phyloP scores from a whole-genome alignment of 2,329 filamentous ascomycete genomes.

The Talaromyces sp. region DNA sequence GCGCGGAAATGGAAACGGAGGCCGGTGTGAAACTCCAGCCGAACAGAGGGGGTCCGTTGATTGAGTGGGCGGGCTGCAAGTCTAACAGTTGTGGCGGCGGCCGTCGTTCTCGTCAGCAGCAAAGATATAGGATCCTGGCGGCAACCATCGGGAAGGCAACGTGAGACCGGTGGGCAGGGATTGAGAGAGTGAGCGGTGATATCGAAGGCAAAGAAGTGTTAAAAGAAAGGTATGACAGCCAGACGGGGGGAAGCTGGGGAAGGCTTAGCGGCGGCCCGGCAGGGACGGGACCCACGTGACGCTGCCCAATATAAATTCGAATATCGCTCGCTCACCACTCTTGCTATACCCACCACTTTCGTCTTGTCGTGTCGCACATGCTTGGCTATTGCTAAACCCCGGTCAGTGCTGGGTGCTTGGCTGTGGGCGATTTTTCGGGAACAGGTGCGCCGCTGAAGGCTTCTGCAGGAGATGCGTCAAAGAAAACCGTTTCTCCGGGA shows the following conservation, averaged over 20 bases:
- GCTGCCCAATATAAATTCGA: not conserved
- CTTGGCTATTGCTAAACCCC: not conserved
- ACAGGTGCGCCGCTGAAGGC: not conserved
- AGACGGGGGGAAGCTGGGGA: not conserved
- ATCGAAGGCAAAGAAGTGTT: not conserved
- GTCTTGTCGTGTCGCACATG: not conserved
- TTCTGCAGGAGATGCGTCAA: not conserved
- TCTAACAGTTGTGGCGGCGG: not conserved
- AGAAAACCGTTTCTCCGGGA: not conserved
- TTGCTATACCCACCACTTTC: not conserved
- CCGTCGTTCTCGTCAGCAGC: not conserved
- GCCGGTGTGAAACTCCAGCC: not conserved
- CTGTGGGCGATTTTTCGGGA: not conserved
- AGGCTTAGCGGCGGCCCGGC: not conserved
- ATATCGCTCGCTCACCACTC: not conserved
- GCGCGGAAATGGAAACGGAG: not conserved
- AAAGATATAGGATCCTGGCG: not conserved
- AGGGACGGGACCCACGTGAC: not conserved
- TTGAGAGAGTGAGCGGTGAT: not conserved
- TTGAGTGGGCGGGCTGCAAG: not conserved
- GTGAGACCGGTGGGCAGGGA: not conserved
- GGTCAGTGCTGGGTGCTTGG: not conserved
- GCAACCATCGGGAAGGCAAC: not conserved
- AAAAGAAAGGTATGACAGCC: not conserved
- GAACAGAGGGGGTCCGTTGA: not conserved